A percentile compares a stretch with the other conserved stretches of the same genome.
Evolutionary conservation across 257 asterid species (phyloP).

Genomic region (Plantago major): DNA sequence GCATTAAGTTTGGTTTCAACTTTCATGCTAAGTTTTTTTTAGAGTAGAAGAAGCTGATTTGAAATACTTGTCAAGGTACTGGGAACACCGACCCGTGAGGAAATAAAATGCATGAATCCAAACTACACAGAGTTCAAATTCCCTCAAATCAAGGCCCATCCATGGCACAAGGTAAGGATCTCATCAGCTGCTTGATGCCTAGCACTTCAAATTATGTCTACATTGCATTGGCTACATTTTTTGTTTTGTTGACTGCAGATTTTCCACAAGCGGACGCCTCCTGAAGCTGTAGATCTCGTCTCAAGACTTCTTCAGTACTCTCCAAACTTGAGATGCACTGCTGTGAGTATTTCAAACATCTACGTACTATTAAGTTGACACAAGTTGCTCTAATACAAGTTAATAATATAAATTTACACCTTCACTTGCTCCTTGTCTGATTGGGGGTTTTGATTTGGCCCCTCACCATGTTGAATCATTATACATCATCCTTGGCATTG

Average conservation of each 20-base stretch:
- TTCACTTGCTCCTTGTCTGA: too few relatives aligned
- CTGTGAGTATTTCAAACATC: slow-evolving; percentile 47
- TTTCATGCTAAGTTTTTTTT: too few relatives aligned
- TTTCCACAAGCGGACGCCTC: slow-evolving; percentile 77
- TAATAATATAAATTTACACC: too few relatives aligned
- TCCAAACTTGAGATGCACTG: slow-evolving; percentile 74
- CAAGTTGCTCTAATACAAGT: too few relatives aligned
- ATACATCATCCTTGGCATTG: too few relatives aligned
- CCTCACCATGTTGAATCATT: too few relatives aligned
- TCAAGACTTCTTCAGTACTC: slow-evolving; percentile 91
- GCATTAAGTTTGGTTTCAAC: not conserved
- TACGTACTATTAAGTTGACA: not conserved
- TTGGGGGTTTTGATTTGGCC: too few relatives aligned
- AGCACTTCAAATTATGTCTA: slow-evolving; percentile 1
- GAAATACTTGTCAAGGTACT: slow-evolving; percentile 40
- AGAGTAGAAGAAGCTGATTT: not conserved
- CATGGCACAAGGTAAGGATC: slow-evolving; percentile 74
- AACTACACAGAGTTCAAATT: slow-evolving; percentile 83
- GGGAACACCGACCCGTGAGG: slow-evolving; percentile 89
- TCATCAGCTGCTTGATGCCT: not conserved
- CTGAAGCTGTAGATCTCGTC: slow-evolving; percentile 87
- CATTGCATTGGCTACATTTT: slow-evolving; percentile 1
- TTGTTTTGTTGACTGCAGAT: slow-evolving; percentile 33
- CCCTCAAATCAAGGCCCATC: slow-evolving; percentile 88
- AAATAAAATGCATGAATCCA: slow-evolving; percentile 88